Base-by-base conservation (phyloP, 164 flowering plant genomes). In the Tetrastigma voinierianum region DNA sequence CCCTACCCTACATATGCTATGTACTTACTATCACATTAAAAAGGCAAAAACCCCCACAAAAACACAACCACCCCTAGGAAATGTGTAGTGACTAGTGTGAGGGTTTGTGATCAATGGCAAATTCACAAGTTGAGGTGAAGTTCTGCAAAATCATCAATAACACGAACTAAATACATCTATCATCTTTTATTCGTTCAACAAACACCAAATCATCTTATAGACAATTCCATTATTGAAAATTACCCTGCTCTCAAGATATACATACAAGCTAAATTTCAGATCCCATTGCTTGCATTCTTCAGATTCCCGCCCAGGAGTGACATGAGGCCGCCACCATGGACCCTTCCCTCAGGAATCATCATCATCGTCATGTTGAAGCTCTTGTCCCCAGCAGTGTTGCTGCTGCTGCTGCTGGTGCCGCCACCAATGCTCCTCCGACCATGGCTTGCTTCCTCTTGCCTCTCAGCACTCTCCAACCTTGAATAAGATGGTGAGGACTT, bases 291-390 rank as follows among this genome's bases (percentile, higher is more conserved):
- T 15, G 86, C 79, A 69, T 81, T 85, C 68, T 77, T 83, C 74
- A 93, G 82, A 74, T 77, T 78, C 3, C 97, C 97, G 13, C 91
- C 88, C 19, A 93, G 79, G 60, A 89, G 69, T 47, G 92, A 86
- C 91, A 93, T 81, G 25, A 93, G 90, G 0, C 89, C 90, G 7
- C 98, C 98, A 21, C 97, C 97, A 71, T 93, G 98, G 43, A 92
- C 98, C 74, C 98, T 91, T 21, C 97, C 98, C 61, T 93, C 97
- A 14, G 98, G 94, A 52, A 89, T 74, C 58, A 67, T 32, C 40
- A 32, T 32, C 40, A 32, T 32, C 40, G 6, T 67, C 40, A 81
- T 78, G 47, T 77, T 83, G 9, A 76, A 66, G 57, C 67, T 74
- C 58, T 75, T 81, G 46, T 69, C 58, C 16, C 49, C 67, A 40